These are phyloP conservation scores for Helicocarpus griseus DNA, from an alignment of 2,329 filamentous ascomycete genomes.

Conservation along the genomic window DNA sequence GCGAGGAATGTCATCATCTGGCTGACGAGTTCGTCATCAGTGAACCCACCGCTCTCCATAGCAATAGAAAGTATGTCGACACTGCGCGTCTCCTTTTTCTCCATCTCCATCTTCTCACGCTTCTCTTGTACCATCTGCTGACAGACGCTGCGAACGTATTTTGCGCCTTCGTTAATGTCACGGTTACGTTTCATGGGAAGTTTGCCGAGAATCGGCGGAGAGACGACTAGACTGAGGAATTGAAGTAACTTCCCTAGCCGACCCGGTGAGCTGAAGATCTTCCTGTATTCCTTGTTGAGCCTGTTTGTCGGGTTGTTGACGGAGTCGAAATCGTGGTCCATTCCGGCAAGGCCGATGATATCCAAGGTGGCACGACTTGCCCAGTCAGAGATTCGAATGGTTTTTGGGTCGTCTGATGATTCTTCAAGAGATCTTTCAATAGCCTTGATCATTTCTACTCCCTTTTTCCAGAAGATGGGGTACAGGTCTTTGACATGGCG, in stretches of 20 bases:
- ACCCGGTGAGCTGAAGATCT: constrained; percentile 16
- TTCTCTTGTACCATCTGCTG: constrained; percentile 61
- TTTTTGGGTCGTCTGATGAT: constrained; percentile 17
- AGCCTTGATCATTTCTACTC: constrained; percentile 54
- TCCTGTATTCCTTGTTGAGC: constrained; percentile 38
- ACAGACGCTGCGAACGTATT: constrained; percentile 56
- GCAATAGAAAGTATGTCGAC: constrained; percentile 74
- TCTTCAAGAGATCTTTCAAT: constrained; percentile 42
- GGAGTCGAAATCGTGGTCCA: constrained; percentile 61
- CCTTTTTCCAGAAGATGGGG: constrained; percentile 73
- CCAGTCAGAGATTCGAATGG: constrained; percentile 54
- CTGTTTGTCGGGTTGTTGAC: constrained; percentile 51
- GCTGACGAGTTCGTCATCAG: constrained; percentile 70
- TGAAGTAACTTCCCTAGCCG: background rate
- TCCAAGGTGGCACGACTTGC: constrained; percentile 60
- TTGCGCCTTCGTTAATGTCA: constrained; percentile 48
- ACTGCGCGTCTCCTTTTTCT: constrained; percentile 39
- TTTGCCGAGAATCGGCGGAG: constrained; percentile 48
- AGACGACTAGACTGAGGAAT: constrained; percentile 53
- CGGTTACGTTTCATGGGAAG: constrained; percentile 64
- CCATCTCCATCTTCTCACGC: constrained; percentile 46
- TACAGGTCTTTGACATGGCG: constrained; percentile 78
- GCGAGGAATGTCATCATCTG: constrained; percentile 87
- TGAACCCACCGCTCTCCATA: constrained; percentile 64
- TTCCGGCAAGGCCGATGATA: constrained; percentile 63